Evolutionary conservation across 306 rosid species (phyloP), one percentile per base, ranked within the genome.

Genomic region (Quillaja saponaria): DNA sequence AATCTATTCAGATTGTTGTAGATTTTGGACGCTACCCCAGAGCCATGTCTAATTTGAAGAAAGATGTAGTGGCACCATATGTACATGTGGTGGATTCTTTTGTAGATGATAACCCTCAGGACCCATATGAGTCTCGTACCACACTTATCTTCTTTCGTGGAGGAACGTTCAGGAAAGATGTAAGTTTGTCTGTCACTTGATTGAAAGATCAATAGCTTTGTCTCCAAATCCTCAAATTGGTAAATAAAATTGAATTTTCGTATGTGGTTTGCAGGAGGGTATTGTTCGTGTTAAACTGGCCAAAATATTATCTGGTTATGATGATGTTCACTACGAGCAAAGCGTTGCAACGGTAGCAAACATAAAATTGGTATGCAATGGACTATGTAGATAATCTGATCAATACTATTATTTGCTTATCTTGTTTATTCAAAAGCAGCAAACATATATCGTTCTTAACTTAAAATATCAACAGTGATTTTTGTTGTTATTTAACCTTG

Each of bases 71-170:
- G 59, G 66, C 95, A 51, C 95, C 97, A 0, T 94, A 89, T 65
- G 97, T 89, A 45, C 99, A 94, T 71, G 90, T 94, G 3, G 99
- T 94, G 77, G 90, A 90, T 67, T 89, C 97, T 10, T 83, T 74
- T 78, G 63, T 65, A 2, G 80, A 76, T n/a, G 99, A 87, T 61
- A 77, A 89, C 34, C 42, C 68, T 74, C 72, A 72, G 49, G 96
- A 94, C 71, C 95, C 97, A n/a, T 89, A 69, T 6, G 87, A 75
- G 71, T 78, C 86, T 66, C 99, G 99, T 61, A 20, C 87, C 16
- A 87, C 76, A 0, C 76, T 94, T 51, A 90, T 94, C 54, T 94
- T 89, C 86, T 94, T 94, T 71, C 89, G 85, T 25, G 96, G 99
- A 64, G 80, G 82, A 75, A 85, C 95, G 67, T 73, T 46, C 77